These are phyloP conservation scores for Anacardium occidentale DNA, from an alignment of 345 rosid species.

Conservation along the genomic window DNA sequence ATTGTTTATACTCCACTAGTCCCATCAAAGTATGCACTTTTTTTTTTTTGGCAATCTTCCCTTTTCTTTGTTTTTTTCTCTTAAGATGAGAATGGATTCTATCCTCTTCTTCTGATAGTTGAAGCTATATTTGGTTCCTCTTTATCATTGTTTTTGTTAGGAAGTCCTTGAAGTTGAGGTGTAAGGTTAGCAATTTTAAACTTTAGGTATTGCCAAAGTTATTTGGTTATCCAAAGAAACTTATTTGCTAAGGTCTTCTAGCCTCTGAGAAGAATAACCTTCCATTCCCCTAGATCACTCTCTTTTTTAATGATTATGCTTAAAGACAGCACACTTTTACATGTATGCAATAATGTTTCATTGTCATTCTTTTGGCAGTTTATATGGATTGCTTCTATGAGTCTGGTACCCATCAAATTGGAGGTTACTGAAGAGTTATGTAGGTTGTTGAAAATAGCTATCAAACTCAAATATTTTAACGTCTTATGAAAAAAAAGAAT, in stretches of 20 bases:
- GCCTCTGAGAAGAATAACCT: background rate
- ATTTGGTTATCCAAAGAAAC: background rate
- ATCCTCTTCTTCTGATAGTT: background rate
- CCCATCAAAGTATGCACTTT: constrained; percentile 66
- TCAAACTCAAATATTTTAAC: too few relatives aligned
- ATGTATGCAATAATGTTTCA: background rate
- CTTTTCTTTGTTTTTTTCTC: background rate
- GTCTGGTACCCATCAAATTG: background rate
- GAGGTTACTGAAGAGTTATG: background rate
- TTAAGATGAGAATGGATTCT: background rate
- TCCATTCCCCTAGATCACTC: background rate
- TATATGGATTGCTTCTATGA: background rate
- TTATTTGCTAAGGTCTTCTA: background rate
- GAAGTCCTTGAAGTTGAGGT: background rate
- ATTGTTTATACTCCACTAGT: constrained; percentile 91
- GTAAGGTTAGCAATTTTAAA: background rate
- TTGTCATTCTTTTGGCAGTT: background rate
- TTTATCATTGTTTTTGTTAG: background rate
- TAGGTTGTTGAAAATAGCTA: too few relatives aligned
- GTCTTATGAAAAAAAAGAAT: background rate
- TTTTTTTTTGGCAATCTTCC: background rate
- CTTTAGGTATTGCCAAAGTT: background rate
- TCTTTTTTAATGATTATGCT: background rate
- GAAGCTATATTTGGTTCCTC: background rate
- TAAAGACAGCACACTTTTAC: background rate